A percentile compares a stretch with the other conserved stretches of the same genome.
These are phyloP conservation scores for Umbelopsis ramanniana DNA, from an alignment of 192 early-diverging fungal genomes.

Conservation along the genomic window DNA sequence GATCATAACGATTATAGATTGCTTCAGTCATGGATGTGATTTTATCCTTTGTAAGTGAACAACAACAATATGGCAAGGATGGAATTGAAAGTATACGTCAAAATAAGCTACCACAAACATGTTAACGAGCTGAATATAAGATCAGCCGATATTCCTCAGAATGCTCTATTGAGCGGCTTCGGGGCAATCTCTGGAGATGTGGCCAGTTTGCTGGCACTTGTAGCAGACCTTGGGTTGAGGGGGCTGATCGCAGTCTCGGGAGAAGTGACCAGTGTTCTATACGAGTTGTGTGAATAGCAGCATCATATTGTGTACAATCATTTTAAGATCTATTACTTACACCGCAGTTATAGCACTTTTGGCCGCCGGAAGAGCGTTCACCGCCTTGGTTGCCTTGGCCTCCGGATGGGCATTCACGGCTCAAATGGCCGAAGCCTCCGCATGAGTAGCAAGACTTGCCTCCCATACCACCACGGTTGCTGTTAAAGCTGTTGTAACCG, in stretches of 20 bases:
- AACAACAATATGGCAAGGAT: constrained; percentile 22
- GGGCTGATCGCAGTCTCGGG: constrained; percentile 33
- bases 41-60: constrained; percentile 9
- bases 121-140: constrained; percentile 11
- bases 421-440: constrained; percentile 40
- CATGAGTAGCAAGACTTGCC: constrained; percentile 37
- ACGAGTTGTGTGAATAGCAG: not conserved
- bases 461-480: constrained; percentile 13
- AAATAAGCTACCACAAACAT: constrained; percentile 23
- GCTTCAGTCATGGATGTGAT: constrained; percentile 16
- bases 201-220: constrained; percentile 57
- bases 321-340: constrained; percentile 13
- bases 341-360: constrained; percentile 50
- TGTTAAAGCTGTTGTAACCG: constrained; percentile 20
- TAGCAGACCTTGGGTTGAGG: constrained; percentile 47
- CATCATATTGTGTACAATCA: not conserved
- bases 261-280: constrained; percentile 40
- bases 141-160: not conserved
- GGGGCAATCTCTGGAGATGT: constrained; percentile 33
- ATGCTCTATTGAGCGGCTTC: not conserved
- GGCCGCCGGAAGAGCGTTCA: constrained; percentile 9
- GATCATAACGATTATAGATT: too few relatives aligned
- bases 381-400: not conserved
- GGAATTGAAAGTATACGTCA: constrained; percentile 23
- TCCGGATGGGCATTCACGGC: constrained; percentile 37